Evolutionary conservation across 2,329 filamentous ascomycete species (phyloP), one percentile per base, ranked within the genome.

Genomic region (Epichloe brachyelytri): DNA sequence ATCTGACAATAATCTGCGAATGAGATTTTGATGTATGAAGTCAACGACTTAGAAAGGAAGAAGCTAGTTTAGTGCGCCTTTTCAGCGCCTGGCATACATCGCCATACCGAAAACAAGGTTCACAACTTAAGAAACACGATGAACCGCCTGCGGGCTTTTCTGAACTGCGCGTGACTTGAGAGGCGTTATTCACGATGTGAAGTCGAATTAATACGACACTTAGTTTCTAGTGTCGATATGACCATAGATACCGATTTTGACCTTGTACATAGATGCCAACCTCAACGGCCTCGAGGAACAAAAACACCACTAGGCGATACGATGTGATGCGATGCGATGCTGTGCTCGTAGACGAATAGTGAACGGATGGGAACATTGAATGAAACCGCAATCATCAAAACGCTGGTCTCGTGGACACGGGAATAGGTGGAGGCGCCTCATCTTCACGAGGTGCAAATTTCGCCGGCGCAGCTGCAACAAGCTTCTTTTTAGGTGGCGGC

Each of bases 401-500:
- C 12, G 65, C 67, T 4, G 76, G 76, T 50, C 71, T 69, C 3
- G 76, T 77, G 48, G 70, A 65, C 63, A 75, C 60, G 14, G 78
- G 78, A 41, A 81, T 65, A 0, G 77, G 77, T 5, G 78, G 78
- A 10, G 75, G 74, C 15, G 56, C 60, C 43, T 63, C 65, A 5
- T 61, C 64, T 39, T 63, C 60, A 6, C 57, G 58, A 7, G 53
- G 53, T 8, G 54, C 44, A 41, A 50, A 53, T 49, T 47, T 33
- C 30, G 53, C 52, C n/a, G 55, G 52, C 17, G 54, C 54, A 15
- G 53, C 58, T 5, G 59, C 57, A 43, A 77, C 65, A 2, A 71
- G 67, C 59, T 75, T 77, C 66, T 77, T 80, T 65, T 76, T 78
- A 17, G 72, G 73, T 8, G 73, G 74, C 15, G 73, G 69, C 8